Evolutionary conservation across 1,284 basidiomycete genomes (phyloP).

Genomic region (Boletus holoroseus): DNA sequence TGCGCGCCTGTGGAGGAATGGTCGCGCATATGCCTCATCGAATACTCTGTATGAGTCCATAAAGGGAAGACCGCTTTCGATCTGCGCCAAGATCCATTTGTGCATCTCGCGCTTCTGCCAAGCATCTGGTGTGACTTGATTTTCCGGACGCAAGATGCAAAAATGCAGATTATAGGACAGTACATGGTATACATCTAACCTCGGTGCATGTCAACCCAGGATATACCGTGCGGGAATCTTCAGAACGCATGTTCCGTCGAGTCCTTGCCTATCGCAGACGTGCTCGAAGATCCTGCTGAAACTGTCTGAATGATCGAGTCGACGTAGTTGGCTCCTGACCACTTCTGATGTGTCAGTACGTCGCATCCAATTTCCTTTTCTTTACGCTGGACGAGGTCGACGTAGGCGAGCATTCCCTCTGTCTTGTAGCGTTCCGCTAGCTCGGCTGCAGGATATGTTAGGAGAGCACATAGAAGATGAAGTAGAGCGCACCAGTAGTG

Average conservation of each 20-base stretch:
- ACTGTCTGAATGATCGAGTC: constrained; percentile 74
- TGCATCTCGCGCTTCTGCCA: constrained; percentile 10
- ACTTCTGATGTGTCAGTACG: constrained; percentile 88
- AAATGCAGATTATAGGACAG: constrained; percentile 1
- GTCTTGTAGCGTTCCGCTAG: constrained; percentile 71
- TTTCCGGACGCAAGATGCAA: constrained; percentile 5
- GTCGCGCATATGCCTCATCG: constrained; percentile 2
- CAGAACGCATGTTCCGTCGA: constrained; percentile 82
- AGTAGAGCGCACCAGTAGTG: constrained; percentile 54
- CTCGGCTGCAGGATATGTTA: constrained; percentile 48
- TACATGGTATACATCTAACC: constrained; percentile 6
- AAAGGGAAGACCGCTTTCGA: constrained; percentile 4
- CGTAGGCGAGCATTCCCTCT: constrained; percentile 86
- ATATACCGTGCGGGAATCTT: constrained; percentile 24
- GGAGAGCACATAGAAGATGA: not conserved
- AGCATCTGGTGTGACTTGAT: constrained; percentile 5
- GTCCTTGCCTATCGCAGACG: constrained; percentile 74
- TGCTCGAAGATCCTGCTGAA: constrained; percentile 78
- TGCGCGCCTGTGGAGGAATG: not conserved
- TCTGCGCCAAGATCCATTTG: constrained; percentile 17
- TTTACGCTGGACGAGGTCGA: constrained; percentile 77
- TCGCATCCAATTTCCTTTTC: constrained; percentile 91
- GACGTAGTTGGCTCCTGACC: constrained; percentile 86
- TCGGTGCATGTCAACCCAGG: not conserved
- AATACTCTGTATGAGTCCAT: not conserved